Percentiles rank a stretch among this genome's conserved stretches.
phyloP scores from a whole-genome alignment of 176 grass and related monocot species.

The Miscanthus lutarioriparius region DNA sequence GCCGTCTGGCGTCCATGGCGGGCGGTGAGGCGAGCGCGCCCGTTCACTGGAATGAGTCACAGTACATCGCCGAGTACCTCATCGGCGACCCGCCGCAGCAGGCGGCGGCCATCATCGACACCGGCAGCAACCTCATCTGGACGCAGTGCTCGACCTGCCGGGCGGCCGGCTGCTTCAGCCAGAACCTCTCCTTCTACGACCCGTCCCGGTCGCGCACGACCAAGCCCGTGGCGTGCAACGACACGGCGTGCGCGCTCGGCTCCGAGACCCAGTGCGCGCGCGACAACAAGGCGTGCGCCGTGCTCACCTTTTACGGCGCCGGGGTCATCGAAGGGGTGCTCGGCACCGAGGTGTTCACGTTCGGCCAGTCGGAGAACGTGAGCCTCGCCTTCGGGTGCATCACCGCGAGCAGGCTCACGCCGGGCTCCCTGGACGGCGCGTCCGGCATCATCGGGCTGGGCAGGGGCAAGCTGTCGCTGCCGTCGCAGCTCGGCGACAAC shows the following conservation, averaged over 20 bases:
- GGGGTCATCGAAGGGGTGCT: background rate
- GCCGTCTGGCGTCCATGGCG: background rate
- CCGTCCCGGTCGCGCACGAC: background rate
- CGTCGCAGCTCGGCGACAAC: too few relatives aligned
- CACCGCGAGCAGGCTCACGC: too few relatives aligned
- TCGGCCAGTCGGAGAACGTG: background rate
- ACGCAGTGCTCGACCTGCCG: slow-evolving; percentile 41
- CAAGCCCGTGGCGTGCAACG: background rate
- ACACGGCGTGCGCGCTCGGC: background rate
- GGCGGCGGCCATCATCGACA: slow-evolving; percentile 37
- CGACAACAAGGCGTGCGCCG: background rate
- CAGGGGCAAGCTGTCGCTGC: too few relatives aligned
- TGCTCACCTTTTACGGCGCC: background rate
- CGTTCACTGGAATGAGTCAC: background rate
- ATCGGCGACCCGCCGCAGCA: background rate
- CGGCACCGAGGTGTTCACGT: slow-evolving; percentile 2
- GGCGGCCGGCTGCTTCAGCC: background rate
- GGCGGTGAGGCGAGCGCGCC: background rate
- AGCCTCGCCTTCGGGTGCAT: slow-evolving; percentile 18
- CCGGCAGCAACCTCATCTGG: slow-evolving; percentile 67
- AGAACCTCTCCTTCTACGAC: background rate
- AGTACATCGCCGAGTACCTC: slow-evolving; percentile 36
- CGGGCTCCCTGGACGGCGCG: too few relatives aligned
- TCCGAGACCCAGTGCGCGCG: background rate
- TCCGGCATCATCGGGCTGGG: too few relatives aligned